phyloP scores from a whole-genome alignment of 768 basidiomycete species.

The Brasilioporus rufonigricans region DNA sequence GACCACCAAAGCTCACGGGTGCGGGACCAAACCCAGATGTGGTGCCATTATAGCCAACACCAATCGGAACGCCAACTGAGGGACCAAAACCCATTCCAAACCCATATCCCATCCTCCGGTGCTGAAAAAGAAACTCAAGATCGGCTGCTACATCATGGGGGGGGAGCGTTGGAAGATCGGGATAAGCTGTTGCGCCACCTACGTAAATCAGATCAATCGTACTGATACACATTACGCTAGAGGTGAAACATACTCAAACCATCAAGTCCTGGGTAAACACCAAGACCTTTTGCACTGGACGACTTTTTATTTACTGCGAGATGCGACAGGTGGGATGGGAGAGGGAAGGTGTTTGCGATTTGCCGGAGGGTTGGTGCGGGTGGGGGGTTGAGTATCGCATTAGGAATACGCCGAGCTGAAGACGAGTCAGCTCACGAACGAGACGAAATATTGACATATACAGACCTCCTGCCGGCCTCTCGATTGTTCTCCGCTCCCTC shows the following conservation, averaged over 20 bases:
- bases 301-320: conserved; percentile 19
- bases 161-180: conserved; percentile 40
- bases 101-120: conserved; percentile 30
- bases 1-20: conserved; percentile 16
- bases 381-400: conserved; percentile 47
- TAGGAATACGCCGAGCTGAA: conserved; percentile 59
- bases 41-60: conserved; percentile 12
- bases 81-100: conserved; percentile 28
- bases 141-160: conserved; percentile 49
- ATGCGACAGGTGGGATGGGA: conserved; percentile 32
- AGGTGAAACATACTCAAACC: conserved; percentile 14
- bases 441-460: conserved; percentile 8
- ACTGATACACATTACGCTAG: conserved; percentile 4
- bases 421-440: conserved; percentile 2
- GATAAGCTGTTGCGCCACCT: conserved; percentile 39
- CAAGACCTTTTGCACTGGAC: conserved; percentile 18
- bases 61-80: conserved; percentile 19
- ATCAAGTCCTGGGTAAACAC: conserved; percentile 18
- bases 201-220: conserved; percentile 30
- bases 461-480: conserved; percentile 73
- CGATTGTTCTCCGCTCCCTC: conserved; percentile 75
- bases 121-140: conserved; percentile 52
- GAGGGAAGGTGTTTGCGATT: conserved; percentile 59
- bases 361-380: conserved; percentile 64
- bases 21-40: conserved; percentile 19